phyloP scores from a whole-genome alignment of 2,329 filamentous ascomycete species.

The Geosmithia morbida region DNA sequence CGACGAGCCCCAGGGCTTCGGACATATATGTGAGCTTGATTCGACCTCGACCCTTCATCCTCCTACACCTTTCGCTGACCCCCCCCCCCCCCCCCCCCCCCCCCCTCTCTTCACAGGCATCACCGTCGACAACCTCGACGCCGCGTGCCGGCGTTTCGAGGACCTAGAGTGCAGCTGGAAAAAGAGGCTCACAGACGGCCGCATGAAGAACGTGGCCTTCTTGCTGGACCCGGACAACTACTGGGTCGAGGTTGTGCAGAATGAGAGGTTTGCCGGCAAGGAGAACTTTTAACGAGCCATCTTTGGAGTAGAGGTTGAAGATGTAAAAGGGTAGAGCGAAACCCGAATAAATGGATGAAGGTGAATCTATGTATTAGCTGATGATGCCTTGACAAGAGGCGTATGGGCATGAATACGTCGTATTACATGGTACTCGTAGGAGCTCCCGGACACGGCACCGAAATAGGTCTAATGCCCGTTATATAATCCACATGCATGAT shows the following conservation, averaged over 20 bases:
- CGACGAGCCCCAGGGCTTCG: constrained; percentile 80
- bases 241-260: constrained; percentile 72
- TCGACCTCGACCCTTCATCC: not conserved
- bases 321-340: too few relatives aligned
- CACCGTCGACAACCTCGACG: constrained; percentile 75
- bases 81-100: not conserved
- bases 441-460: too few relatives aligned
- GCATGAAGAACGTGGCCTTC: constrained; percentile 91
- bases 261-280: constrained; percentile 48
- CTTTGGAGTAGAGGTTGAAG: too few relatives aligned
- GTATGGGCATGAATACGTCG: too few relatives aligned
- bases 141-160: constrained; percentile 78
- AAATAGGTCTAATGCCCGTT: too few relatives aligned
- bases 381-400: too few relatives aligned
- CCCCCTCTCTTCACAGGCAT: constrained; percentile 37
- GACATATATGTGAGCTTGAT: constrained; percentile 79
- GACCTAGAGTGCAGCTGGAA: constrained; percentile 75
- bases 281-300: constrained; percentile 29
- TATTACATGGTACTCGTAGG: too few relatives aligned
- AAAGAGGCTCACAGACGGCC: constrained; percentile 84
- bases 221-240: constrained; percentile 78
- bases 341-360: too few relatives aligned
- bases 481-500: too few relatives aligned
- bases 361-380: too few relatives aligned
- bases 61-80: not conserved